These are phyloP conservation scores for Centaurea solstitialis DNA, from an alignment of 129 eudicot species.

Conservation along the genomic window DNA sequence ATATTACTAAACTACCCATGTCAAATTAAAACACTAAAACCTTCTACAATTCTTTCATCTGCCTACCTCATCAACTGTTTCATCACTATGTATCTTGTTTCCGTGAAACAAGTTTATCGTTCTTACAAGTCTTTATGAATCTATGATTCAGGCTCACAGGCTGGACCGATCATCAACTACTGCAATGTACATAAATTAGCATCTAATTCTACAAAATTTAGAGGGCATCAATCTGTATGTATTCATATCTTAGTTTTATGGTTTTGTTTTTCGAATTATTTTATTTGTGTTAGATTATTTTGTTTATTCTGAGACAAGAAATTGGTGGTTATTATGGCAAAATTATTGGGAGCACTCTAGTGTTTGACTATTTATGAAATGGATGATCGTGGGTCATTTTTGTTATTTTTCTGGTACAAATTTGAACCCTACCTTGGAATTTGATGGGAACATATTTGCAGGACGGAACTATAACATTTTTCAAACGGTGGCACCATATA, in stretches of 20 bases:
- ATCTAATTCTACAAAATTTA: background rate
- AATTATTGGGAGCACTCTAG: background rate
- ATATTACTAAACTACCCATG: background rate
- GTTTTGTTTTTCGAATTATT: conserved; percentile 3
- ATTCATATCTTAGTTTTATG: background rate
- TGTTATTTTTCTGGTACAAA: background rate
- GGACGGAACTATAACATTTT: no score
- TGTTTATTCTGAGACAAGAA: background rate
- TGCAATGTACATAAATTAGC: conserved; percentile 19
- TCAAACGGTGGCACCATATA: no score
- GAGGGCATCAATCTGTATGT: background rate
- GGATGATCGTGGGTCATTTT: background rate
- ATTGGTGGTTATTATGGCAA: background rate
- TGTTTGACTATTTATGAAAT: background rate
- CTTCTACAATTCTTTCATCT: background rate
- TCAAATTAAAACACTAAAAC: no score
- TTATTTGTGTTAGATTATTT: background rate
- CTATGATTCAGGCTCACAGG: conserved; percentile 12
- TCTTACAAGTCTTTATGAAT: background rate
- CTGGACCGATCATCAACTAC: background rate
- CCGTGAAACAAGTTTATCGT: background rate
- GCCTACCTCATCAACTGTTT: background rate
- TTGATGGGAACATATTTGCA: background rate
- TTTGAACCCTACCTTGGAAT: background rate
- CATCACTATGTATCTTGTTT: background rate